phyloP scores from a whole-genome alignment of 106 monocot genomes.

The Iris macrosiphon region DNA sequence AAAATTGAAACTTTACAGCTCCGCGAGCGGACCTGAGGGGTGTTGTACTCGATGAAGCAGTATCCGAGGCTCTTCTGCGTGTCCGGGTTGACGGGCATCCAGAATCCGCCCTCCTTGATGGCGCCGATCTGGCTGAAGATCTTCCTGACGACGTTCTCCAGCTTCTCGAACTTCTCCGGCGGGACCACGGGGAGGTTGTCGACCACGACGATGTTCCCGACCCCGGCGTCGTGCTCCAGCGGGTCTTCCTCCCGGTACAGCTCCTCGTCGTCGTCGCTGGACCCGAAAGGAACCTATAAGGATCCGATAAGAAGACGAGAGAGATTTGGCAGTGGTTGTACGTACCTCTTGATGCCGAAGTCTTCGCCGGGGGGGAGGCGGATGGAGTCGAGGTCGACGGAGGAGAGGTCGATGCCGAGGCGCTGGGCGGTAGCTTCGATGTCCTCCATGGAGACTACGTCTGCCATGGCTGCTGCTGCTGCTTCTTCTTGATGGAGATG shows the following conservation, averaged over 20 bases:
- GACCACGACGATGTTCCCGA: constrained; percentile 60
- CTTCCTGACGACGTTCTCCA: constrained; percentile 19
- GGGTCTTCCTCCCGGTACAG: constrained; percentile 35
- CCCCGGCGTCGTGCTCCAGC: constrained; percentile 57
- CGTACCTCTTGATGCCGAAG: too few species aligned
- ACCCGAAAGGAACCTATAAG: too few species aligned
- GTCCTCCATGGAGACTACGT: too few species aligned
- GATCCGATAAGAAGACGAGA: too few species aligned
- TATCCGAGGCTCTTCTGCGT: constrained; percentile 71
- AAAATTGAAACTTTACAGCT: too few species aligned
- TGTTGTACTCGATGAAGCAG: constrained; percentile 84
- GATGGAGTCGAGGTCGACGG: too few species aligned
- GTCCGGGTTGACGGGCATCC: constrained; percentile 73
- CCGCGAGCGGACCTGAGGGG: constrained; percentile 48
- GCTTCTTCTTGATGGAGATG: too few species aligned
- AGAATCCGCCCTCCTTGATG: constrained; percentile 64
- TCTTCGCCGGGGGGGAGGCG: too few species aligned
- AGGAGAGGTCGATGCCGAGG: too few species aligned
- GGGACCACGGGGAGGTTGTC: constrained; percentile 79
- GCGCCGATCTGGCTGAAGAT: constrained; percentile 70
- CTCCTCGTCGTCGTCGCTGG: constrained; percentile 68
- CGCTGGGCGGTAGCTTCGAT: too few species aligned
- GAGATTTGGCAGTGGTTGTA: too few species aligned
- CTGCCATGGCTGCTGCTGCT: too few species aligned
- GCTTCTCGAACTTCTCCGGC: constrained; percentile 39